Conservation (phyloP, 1,284 basidiomycete genomes). For the Ganoderma lucidum region DNA sequence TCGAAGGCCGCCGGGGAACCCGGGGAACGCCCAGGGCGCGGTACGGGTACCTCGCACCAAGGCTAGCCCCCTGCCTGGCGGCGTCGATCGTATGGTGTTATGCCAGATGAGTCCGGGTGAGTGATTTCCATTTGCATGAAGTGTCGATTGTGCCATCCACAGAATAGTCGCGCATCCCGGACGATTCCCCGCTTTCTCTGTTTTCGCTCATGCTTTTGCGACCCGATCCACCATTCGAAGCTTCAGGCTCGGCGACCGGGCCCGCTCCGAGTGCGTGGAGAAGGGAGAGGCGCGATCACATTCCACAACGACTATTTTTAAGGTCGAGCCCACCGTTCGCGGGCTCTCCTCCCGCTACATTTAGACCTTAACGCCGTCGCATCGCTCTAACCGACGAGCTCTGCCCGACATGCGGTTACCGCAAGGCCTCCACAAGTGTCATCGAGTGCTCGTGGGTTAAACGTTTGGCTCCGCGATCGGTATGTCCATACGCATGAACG, state of each 20-base stretch:
- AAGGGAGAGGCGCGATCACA: neutral
- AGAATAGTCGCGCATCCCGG: neutral
- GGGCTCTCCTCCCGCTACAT: neutral
- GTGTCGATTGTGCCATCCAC: neutral
- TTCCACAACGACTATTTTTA: neutral
- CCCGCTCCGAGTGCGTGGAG: neutral
- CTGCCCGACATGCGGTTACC: no score
- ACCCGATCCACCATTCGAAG: neutral
- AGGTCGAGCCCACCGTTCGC: neutral
- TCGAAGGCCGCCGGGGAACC: no score
- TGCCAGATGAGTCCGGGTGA: no score
- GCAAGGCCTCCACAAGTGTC: neutral
- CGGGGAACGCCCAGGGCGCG: no score
- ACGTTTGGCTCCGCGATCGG: neutral
- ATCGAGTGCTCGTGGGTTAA: neutral
- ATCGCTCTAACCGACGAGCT: neutral
- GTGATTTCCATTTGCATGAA: no score
- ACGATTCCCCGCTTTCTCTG: neutral
- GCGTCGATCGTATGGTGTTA: no score
- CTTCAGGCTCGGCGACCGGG: neutral
- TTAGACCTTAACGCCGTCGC: neutral
- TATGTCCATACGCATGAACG: neutral
- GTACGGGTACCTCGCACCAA: no score
- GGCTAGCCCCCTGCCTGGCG: no score
- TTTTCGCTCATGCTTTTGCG: neutral